A percentile compares a stretch with the other conserved stretches of the same genome.
Conservation (phyloP, 169 alveolate genomes). For the Cryptosporidium meleagridis region DNA sequence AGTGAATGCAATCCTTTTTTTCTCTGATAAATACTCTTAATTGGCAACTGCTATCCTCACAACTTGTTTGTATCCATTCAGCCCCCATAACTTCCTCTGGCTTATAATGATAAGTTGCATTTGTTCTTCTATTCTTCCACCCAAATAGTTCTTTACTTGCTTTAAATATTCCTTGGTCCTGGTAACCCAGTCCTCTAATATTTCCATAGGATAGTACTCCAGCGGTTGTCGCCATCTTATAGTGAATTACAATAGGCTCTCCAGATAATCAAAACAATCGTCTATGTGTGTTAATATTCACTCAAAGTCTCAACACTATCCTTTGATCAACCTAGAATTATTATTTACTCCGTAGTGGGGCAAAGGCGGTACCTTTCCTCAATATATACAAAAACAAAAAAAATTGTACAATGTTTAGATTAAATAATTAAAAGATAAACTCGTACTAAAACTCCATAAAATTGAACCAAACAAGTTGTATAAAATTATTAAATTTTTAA, state of each 20-base stretch:
- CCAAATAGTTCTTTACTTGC: slow-evolving; percentile 91
- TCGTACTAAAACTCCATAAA: not conserved
- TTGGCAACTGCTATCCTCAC: slow-evolving; percentile 78
- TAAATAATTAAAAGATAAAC: not conserved
- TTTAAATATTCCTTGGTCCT: slow-evolving; percentile 87
- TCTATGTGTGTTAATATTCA: not conserved
- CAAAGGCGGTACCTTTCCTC: slow-evolving; percentile 7
- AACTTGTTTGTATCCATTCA: slow-evolving; percentile 84
- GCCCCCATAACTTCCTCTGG: slow-evolving; percentile 84
- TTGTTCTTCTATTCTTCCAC: slow-evolving; percentile 91
- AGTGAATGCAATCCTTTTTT: slow-evolving; percentile 78
- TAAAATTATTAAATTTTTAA: not conserved
- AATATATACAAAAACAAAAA: not conserved
- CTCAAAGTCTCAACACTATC: not conserved
- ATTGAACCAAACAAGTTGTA: not conserved
- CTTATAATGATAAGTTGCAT: slow-evolving; percentile 88
- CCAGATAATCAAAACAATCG: not conserved
- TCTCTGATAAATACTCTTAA: slow-evolving; percentile 82
- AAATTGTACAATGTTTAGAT: no score
- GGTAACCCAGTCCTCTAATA: slow-evolving; percentile 64
- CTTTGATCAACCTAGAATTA: not conserved
- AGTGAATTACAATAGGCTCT: not conserved
- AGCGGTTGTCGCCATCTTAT: slow-evolving; percentile 9
- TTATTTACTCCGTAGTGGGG: not conserved
- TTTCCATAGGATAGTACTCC: slow-evolving; percentile 64